These are phyloP conservation scores for Hymenoscyphus infarciens DNA, from an alignment of 2,329 filamentous ascomycete species.

Conservation along the genomic window DNA sequence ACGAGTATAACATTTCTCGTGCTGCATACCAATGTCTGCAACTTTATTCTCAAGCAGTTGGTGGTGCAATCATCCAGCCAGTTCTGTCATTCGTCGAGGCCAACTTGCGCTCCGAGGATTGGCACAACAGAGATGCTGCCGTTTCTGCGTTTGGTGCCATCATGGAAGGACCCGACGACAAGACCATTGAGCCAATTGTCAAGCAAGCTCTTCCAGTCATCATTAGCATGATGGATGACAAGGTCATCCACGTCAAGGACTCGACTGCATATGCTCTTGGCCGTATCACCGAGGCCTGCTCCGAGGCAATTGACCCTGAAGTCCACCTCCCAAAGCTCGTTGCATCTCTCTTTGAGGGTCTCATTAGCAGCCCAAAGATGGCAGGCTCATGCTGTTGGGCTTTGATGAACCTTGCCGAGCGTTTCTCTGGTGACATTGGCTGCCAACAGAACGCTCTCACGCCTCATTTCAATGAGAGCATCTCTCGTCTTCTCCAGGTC, in stretches of 20 bases:
- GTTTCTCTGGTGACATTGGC: slow-evolving; percentile 84
- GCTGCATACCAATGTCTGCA: slow-evolving; percentile 96
- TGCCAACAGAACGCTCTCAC: slow-evolving; percentile 78
- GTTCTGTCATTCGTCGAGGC: slow-evolving; percentile 89
- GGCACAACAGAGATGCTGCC: slow-evolving; percentile 91
- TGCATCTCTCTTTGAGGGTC: slow-evolving; percentile 80
- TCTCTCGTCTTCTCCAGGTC: slow-evolving; percentile 78
- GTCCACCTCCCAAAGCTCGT: slow-evolving; percentile 83
- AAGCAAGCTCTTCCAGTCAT: slow-evolving; percentile 92
- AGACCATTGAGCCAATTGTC: slow-evolving; percentile 86
- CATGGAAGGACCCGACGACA: slow-evolving; percentile 96
- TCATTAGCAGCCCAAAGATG: slow-evolving; percentile 93
- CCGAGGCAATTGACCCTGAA: slow-evolving; percentile 82
- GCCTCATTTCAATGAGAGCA: slow-evolving; percentile 88
- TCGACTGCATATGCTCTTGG: slow-evolving; percentile 95
- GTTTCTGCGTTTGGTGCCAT: slow-evolving; percentile 97
- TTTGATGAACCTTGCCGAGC: slow-evolving; percentile 95
- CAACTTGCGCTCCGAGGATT: slow-evolving; percentile 86
- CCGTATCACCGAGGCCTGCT: slow-evolving; percentile 90
- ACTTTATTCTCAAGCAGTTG: slow-evolving; percentile 90
- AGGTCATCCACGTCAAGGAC: slow-evolving; percentile 85
- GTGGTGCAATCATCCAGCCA: slow-evolving; percentile 75
- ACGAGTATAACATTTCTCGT: slow-evolving; percentile 95
- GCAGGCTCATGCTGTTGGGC: slow-evolving; percentile 98
- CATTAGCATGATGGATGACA: slow-evolving; percentile 87